Evolutionary conservation across 2,329 filamentous ascomycete species (phyloP).

Genomic region (Teratosphaeria pseudoeucalypti): DNA sequence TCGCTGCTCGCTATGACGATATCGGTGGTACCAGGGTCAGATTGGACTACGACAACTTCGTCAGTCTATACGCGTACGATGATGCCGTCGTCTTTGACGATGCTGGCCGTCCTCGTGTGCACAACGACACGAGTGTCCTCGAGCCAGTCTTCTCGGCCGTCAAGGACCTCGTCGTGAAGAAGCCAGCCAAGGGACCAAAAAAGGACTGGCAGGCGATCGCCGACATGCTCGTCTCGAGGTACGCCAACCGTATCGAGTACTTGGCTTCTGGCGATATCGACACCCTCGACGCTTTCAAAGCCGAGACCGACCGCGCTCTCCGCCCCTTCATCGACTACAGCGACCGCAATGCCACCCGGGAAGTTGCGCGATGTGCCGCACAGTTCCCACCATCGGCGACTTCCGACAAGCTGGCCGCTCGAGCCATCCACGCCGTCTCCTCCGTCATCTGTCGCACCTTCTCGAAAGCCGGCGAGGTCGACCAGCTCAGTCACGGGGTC

Average conservation of each 20-base stretch:
- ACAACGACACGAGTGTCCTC: slow-evolving; percentile 27
- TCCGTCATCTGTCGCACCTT: slow-evolving; percentile 27
- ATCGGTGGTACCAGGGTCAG: slow-evolving; percentile 34
- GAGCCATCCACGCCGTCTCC: slow-evolving; percentile 23
- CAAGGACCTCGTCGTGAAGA: slow-evolving; percentile 29
- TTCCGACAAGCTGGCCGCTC: slow-evolving; percentile 2
- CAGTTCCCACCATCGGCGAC: slow-evolving; percentile 29
- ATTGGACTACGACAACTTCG: slow-evolving; percentile 40
- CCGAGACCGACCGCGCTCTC: slow-evolving; percentile 21
- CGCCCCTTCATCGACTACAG: slow-evolving; percentile 31
- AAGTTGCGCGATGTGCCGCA: slow-evolving; percentile 38
- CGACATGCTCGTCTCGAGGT: slow-evolving; percentile 57
- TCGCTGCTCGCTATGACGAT: slow-evolving; percentile 34
- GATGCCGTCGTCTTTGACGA: slow-evolving; percentile 26
- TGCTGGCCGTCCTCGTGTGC: slow-evolving; percentile 29
- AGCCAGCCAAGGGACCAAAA: slow-evolving; percentile 18
- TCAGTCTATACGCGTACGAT: slow-evolving; percentile 36
- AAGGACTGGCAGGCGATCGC: slow-evolving; percentile 55
- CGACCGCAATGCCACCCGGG: slow-evolving; percentile 27
- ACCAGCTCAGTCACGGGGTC: slow-evolving; percentile 17
- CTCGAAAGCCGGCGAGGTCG: slow-evolving; percentile 11
- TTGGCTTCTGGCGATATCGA: slow-evolving; percentile 17
- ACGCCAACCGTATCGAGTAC: slow-evolving; percentile 44
- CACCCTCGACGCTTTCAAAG: slow-evolving; percentile 13
- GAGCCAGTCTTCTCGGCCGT: slow-evolving; percentile 35